Evolutionary conservation across 108 stramenopile species (phyloP).

Genomic region (Nitzschia sp.): DNA sequence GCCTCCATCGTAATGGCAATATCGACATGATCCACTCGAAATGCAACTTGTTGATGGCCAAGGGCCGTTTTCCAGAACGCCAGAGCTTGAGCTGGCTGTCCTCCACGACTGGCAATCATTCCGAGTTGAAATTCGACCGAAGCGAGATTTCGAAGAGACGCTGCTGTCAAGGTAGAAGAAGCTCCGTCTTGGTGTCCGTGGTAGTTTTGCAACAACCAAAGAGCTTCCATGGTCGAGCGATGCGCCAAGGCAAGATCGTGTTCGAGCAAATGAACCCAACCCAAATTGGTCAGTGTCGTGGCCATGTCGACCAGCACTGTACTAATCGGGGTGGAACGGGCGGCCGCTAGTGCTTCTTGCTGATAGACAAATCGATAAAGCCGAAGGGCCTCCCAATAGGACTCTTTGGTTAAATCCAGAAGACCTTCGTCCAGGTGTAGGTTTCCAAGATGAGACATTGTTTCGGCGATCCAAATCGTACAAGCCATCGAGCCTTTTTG

Average conservation of each 20-base stretch:
- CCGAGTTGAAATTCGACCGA: conserved; percentile 9
- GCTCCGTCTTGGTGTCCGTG: neutral
- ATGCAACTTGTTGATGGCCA: neutral
- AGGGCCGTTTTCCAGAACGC: neutral
- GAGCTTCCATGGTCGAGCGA: conserved; percentile 12
- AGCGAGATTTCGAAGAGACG: conserved; percentile 6
- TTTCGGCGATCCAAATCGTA: neutral
- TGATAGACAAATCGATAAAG: conserved; percentile 1
- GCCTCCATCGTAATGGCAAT: conserved; percentile 11
- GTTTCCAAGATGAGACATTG: neutral
- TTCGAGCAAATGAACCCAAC: conserved; percentile 14
- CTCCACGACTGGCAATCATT: conserved; percentile 2
- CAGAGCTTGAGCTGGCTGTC: neutral
- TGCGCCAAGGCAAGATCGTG: conserved; percentile 2
- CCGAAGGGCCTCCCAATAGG: conserved; percentile 17
- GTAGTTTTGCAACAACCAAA: conserved; percentile 5
- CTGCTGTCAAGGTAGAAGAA: neutral
- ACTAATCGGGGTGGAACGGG: too few relatives aligned
- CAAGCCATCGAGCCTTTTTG: neutral
- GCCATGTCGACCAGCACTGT: conserved; percentile 3
- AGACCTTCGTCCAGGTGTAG: conserved; percentile 1
- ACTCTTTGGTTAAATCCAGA: conserved; percentile 9
- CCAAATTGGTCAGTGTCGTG: conserved; percentile 5
- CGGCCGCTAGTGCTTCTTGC: neutral
- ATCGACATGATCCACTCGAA: neutral